Evolutionary conservation across 805 yeast species (phyloP).

Genomic region (Sugiyamaella marilandica): DNA sequence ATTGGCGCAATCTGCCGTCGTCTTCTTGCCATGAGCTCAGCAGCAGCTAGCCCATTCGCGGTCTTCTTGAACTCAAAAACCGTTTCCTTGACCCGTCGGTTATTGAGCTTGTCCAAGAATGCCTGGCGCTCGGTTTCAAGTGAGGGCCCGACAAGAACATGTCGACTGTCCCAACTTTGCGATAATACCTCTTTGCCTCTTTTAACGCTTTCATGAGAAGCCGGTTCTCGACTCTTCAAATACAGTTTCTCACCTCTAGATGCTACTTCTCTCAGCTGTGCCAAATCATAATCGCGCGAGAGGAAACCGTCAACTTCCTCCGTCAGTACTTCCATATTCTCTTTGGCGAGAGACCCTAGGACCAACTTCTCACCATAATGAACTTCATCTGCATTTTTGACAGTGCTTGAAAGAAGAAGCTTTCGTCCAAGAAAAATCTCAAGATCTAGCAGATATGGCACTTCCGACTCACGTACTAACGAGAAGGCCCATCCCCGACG

Average conservation of each 20-base stretch:
- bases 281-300: conserved; percentile 61
- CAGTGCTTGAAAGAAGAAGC: conserved; percentile 46
- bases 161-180: conserved; percentile 80
- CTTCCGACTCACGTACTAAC: conserved; percentile 74
- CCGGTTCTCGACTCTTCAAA: conserved; percentile 77
- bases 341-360: conserved; percentile 77
- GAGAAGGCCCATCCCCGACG: conserved; percentile 97
- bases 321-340: conserved; percentile 59
- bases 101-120: conserved; percentile 65
- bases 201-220: conserved; percentile 80
- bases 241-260: conserved; percentile 84
- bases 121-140: conserved; percentile 65
- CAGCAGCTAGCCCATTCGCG: conserved; percentile 38
- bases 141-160: conserved; percentile 50
- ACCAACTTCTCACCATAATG: conserved; percentile 72
- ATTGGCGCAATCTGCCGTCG: conserved; percentile 85
- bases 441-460: conserved; percentile 85
- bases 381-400: conserved; percentile 44
- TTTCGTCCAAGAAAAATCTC: conserved; percentile 86
- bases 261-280: conserved; percentile 63
- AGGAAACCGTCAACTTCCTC: conserved; percentile 66
- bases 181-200: conserved; percentile 70
- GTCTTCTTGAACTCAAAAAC: conserved; percentile 80
- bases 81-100: conserved; percentile 75
- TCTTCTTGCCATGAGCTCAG: conserved; percentile 79